Base-by-base conservation (phyloP, 2,329 filamentous ascomycete species). In the Leptoxyphium fumago region DNA sequence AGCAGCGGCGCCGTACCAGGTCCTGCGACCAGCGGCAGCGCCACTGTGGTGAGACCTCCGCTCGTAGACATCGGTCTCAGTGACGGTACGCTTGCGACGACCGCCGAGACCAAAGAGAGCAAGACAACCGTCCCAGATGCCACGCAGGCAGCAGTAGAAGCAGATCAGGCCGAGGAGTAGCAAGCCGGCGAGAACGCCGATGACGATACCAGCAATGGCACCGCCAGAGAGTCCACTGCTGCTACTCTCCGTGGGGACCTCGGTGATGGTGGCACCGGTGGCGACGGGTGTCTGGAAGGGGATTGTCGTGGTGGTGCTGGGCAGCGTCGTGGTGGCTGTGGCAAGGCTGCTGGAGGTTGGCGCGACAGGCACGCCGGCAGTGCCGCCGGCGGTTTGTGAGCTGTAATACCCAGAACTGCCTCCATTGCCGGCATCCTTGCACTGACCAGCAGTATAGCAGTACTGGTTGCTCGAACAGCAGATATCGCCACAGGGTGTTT, bases 141-240 rank as follows among this genome's bases (percentile, higher is more conserved):
- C 72, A 50, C 75, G 70, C 38, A 68, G 58, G 53, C 67, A 78
- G 67, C 81, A 84, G 71, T 78, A 87, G 66, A 84, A 78, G 69
- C 81, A 86, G 55, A 87, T 64, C 7, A 84, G 71, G 4, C 80
- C 66, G 17, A 88, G 73, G 2, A 88, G 67, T 36, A 72, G 63
- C 30, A 86, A 69, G 48, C 80, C 83, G 11, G 73, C 72, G 41
- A 88, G 69, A 10, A 77, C 74, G 49, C 83, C 83, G 45, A 88
- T 79, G 51, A 88, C 83, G 55, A 88, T 88, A 47, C 83, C 83
- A 13, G 84, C 83, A 54, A 88, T 88, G 47, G 81, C 83, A 43
- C 82, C 83, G 38, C 71, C 74, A 54, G 78, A 83, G 43, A 88
- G 71, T 21, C 55, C 51, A 44, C 60, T 55, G 10, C 51, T 53